phyloP scores from a whole-genome alignment of 2,329 filamentous ascomycete species.

The Cladosporium colombiae region DNA sequence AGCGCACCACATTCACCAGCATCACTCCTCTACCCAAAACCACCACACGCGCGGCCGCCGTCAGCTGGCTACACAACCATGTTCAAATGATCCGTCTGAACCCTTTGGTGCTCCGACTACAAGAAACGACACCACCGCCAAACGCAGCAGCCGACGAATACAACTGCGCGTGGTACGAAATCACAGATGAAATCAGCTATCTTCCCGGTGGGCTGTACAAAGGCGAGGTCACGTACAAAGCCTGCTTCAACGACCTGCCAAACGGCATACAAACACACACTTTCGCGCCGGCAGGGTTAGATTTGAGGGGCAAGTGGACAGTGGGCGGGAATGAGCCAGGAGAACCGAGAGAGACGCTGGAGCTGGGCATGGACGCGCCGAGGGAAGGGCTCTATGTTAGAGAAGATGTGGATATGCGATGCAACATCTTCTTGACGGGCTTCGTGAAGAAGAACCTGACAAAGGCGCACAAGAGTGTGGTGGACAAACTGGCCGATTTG shows the following conservation, averaged over 20 bases:
- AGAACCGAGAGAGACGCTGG: slow-evolving; percentile 65
- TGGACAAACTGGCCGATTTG: slow-evolving; percentile 39
- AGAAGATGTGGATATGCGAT: slow-evolving; percentile 83
- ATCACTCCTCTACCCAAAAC: slow-evolving; percentile 73
- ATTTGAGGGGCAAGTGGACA: slow-evolving; percentile 77
- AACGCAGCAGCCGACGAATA: slow-evolving; percentile 71
- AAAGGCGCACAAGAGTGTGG: slow-evolving; percentile 70
- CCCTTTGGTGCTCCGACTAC: slow-evolving; percentile 73
- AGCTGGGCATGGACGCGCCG: slow-evolving; percentile 64
- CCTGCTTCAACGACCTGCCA: slow-evolving; percentile 74
- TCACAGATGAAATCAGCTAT: slow-evolving; percentile 76
- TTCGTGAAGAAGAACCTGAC: slow-evolving; percentile 85
- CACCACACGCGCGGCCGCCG: slow-evolving; percentile 68
- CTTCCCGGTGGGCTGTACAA: slow-evolving; percentile 66
- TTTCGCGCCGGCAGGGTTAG: slow-evolving; percentile 78
- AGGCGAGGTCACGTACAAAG: slow-evolving; percentile 74
- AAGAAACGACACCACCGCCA: slow-evolving; percentile 66
- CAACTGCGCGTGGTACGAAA: slow-evolving; percentile 70
- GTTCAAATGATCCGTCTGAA: slow-evolving; percentile 85
- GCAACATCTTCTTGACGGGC: slow-evolving; percentile 71
- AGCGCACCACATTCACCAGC: slow-evolving; percentile 71
- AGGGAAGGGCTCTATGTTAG: slow-evolving; percentile 72
- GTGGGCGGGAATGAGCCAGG: slow-evolving; percentile 71
- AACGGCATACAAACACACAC: slow-evolving; percentile 78
- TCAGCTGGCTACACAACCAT: slow-evolving; percentile 77